Evolutionary conservation across 1,139 yeast species (phyloP).

Genomic region (Pichia sorboxylosa): DNA sequence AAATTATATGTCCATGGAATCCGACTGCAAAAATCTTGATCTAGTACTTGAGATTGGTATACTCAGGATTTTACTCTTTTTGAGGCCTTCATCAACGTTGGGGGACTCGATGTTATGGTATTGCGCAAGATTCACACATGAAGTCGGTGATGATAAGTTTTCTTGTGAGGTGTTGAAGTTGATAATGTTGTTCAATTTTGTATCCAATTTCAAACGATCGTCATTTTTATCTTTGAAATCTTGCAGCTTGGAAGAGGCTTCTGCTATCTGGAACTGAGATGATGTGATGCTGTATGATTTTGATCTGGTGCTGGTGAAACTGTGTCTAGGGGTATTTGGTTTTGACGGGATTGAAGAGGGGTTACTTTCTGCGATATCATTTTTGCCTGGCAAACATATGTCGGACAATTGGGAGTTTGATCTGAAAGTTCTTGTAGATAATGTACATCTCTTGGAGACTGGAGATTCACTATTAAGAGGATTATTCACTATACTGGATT

Average conservation of each 20-base stretch:
- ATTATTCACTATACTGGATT: conserved; percentile 4
- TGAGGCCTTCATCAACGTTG: conserved; percentile 4
- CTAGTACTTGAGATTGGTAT: conserved; percentile 23
- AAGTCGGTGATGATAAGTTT: conserved; percentile 5
- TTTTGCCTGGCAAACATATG: too few species aligned
- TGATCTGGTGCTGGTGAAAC: conserved; percentile 1
- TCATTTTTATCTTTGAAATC: conserved; percentile 20
- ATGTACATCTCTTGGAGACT: conserved; percentile 20
- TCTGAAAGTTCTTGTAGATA: conserved; percentile 23
- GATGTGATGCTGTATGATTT: too few species aligned
- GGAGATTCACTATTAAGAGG: conserved; percentile 14
- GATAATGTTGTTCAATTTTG: conserved; percentile 18
- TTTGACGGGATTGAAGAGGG: too few species aligned
- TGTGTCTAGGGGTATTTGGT: too few species aligned
- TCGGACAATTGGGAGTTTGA: conserved; percentile 20
- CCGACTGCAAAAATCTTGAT: conserved; percentile 5
- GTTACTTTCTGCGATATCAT: too few species aligned
- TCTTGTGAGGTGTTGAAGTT: conserved; percentile 18
- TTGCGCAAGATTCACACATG: conserved; percentile 1
- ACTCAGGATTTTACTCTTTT: conserved; percentile 19
- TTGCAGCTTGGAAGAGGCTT: conserved; percentile 19
- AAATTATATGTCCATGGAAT: not conserved
- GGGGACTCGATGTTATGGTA: not conserved
- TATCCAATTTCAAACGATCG: conserved; percentile 18
- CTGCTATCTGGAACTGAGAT: conserved; percentile 15